Evolutionary conservation across 176 grass and related monocot genomes (phyloP).

Genomic region (Avena atlantica): DNA sequence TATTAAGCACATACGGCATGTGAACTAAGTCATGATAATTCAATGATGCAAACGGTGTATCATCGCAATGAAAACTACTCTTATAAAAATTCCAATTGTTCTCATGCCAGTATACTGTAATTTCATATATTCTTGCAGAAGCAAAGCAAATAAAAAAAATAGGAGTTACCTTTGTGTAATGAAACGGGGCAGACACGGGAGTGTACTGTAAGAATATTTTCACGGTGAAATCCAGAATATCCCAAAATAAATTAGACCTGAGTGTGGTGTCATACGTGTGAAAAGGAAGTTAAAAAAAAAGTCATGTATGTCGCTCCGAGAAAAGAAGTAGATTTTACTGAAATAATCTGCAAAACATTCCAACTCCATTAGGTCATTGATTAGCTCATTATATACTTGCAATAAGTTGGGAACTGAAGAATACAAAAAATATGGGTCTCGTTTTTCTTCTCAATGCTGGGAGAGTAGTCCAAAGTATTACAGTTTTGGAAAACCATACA

Average conservation of each 20-base stretch:
- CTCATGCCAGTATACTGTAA: background rate
- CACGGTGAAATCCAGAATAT: too few species aligned
- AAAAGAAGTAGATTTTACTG: too few species aligned
- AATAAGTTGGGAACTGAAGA: background rate
- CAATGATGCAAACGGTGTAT: background rate
- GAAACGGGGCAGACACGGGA: too few species aligned
- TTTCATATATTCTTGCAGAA: background rate
- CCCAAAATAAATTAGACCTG: too few species aligned
- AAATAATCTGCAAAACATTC: background rate
- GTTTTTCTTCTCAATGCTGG: background rate
- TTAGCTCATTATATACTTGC: slow-evolving; percentile 74
- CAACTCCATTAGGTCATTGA: slow-evolving; percentile 68
- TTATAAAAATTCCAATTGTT: background rate
- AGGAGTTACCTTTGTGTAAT: background rate
- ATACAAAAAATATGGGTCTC: background rate
- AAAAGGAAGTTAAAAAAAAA: too few species aligned
- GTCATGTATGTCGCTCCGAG: too few species aligned
- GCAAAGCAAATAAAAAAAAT: background rate
- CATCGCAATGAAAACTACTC: background rate
- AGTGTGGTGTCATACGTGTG: too few species aligned
- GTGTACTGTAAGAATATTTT: too few species aligned
- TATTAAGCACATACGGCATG: too few species aligned
- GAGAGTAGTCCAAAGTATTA: background rate
- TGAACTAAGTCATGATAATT: background rate
- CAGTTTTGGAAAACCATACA: background rate